Percentiles rank a stretch among this genome's conserved stretches.
Evolutionary conservation across 2,329 filamentous ascomycete species (phyloP).

Genomic region (Colletotrichum caudatum): DNA sequence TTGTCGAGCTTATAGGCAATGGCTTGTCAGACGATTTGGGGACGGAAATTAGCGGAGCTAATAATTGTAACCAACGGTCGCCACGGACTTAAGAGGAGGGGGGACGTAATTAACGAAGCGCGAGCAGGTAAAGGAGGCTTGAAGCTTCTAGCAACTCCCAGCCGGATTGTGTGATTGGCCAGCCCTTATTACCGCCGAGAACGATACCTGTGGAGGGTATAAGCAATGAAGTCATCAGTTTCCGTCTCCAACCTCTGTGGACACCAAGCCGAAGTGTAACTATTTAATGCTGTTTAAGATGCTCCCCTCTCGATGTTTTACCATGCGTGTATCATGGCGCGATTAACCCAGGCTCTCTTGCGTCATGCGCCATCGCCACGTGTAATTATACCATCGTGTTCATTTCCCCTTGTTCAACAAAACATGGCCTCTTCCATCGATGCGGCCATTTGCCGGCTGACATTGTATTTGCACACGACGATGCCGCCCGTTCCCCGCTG

Average conservation of each 20-base stretch:
- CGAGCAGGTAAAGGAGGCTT: not conserved
- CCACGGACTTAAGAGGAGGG: not conserved
- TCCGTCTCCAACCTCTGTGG: not conserved
- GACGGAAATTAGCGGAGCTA: conserved; percentile 5
- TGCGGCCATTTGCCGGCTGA: conserved; percentile 23
- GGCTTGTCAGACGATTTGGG: not conserved
- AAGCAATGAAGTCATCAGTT: not conserved
- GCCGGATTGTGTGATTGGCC: not conserved
- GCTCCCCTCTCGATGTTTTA: not conserved
- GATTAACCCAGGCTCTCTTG: not conserved
- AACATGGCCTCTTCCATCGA: conserved; percentile 31
- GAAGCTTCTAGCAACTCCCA: not conserved
- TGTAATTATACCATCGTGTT: not conserved
- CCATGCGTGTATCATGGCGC: not conserved
- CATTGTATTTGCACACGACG: conserved; percentile 43
- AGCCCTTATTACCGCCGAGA: no score
- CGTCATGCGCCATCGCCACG: no score
- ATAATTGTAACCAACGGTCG: conserved; percentile 3
- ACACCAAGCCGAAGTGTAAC: not conserved
- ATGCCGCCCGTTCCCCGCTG: conserved; percentile 43
- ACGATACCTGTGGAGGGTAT: no score
- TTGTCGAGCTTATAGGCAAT: not conserved
- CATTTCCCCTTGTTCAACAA: not conserved
- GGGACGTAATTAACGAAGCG: fast-evolving
- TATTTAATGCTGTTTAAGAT: not conserved